phyloP scores from a whole-genome alignment of 1,284 basidiomycete genomes.

The Malassezia equina region DNA sequence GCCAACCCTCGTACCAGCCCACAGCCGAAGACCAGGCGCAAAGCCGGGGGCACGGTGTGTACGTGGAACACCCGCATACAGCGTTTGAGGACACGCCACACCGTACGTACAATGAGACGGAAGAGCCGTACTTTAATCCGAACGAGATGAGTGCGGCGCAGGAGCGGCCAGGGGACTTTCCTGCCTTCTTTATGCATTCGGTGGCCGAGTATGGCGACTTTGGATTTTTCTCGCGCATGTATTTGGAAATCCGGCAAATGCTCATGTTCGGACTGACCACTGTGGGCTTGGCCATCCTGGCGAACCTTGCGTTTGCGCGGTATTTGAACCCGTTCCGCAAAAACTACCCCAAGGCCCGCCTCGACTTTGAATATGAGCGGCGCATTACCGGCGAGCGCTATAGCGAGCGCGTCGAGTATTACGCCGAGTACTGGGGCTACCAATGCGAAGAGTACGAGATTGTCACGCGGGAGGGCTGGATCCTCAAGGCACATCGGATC shows the following conservation, averaged over 20 bases:
- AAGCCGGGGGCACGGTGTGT: slow-evolving; percentile 2
- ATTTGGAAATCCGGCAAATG: slow-evolving; percentile 34
- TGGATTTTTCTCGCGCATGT: slow-evolving; percentile 23
- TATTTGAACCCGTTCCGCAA: slow-evolving; percentile 45
- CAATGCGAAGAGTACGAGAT: slow-evolving; percentile 47
- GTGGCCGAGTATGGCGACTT: slow-evolving; percentile 41
- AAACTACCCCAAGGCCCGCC: slow-evolving; percentile 27
- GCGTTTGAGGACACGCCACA: background rate
- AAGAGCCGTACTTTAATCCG: background rate
- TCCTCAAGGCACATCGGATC: slow-evolving; percentile 45
- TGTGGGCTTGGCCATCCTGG: slow-evolving; percentile 22
- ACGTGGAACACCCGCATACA: slow-evolving; percentile 8
- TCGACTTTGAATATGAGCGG: slow-evolving; percentile 44
- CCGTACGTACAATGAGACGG: background rate
- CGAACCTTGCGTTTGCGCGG: slow-evolving; percentile 26
- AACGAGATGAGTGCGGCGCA: background rate
- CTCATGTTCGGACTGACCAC: slow-evolving; percentile 31
- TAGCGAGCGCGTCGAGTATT: slow-evolving; percentile 39
- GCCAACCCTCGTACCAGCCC: background rate
- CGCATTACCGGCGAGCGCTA: slow-evolving; percentile 45
- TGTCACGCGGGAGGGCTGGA: slow-evolving; percentile 43
- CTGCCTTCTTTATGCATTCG: slow-evolving; percentile 43
- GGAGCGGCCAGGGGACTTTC: slow-evolving; percentile 2
- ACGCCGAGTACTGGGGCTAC: slow-evolving; percentile 48
- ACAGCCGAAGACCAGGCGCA: background rate